A percentile compares a stretch with the other conserved stretches of the same genome.
Evolutionary conservation across 2,329 filamentous ascomycete genomes (phyloP).

Genomic region (Pseudopithomyces chartarum): DNA sequence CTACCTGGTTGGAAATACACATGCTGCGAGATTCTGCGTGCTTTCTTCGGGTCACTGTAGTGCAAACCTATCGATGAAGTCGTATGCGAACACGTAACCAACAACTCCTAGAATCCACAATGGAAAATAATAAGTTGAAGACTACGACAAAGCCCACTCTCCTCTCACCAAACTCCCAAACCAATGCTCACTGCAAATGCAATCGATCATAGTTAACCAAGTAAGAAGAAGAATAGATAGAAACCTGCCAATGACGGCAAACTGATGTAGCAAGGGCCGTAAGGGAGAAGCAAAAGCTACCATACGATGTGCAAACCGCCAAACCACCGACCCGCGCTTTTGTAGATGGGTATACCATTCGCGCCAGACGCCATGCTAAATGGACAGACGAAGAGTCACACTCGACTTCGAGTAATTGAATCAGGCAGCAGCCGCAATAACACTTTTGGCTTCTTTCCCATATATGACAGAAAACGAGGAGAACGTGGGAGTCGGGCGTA

Average conservation of each 20-base stretch:
- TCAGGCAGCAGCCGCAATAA: constrained; percentile 4
- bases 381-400: constrained; percentile 19
- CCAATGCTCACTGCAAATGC: constrained; percentile 9
- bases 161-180: constrained; percentile 1
- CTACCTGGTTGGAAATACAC: not conserved
- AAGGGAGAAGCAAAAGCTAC: constrained; percentile 8
- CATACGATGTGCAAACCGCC: constrained; percentile 16
- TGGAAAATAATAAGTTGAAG: not conserved
- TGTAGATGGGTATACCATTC: constrained; percentile 17
- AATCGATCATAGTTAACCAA: constrained; percentile 5
- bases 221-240: constrained; percentile 5
- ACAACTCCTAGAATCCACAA: not conserved
- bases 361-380: constrained; percentile 41
- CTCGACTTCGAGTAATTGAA: constrained; percentile 15
- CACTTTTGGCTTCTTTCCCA: constrained; percentile 5
- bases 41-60: too few species aligned
- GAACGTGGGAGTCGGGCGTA: not conserved
- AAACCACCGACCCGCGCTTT: constrained; percentile 11
- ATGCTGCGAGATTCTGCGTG: not conserved
- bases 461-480: not conserved
- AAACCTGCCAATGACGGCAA: constrained; percentile 4
- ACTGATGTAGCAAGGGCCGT: constrained; percentile 12
- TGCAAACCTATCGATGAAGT: too few species aligned
- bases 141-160: not conserved
- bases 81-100: not conserved